These are phyloP conservation scores for Boletus insuetus DNA, from an alignment of 768 basidiomycete species.

Conservation along the genomic window DNA sequence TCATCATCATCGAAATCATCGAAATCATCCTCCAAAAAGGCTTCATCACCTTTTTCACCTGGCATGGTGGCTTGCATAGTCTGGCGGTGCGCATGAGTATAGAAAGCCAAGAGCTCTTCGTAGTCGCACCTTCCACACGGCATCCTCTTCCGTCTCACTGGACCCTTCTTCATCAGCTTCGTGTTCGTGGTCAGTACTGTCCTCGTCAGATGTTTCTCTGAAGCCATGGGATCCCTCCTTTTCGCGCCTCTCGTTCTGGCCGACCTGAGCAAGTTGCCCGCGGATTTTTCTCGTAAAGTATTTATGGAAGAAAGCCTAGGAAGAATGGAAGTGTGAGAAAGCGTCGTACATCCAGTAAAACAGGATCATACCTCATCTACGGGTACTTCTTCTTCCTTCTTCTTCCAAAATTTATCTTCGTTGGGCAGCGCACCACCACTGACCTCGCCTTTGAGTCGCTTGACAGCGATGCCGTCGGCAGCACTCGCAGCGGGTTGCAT, in stretches of 20 bases:
- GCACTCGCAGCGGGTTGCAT: slow-evolving; percentile 91
- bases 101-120: neutral
- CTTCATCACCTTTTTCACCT: slow-evolving; percentile 48
- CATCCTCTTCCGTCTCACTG: slow-evolving; percentile 58
- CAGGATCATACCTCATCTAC: slow-evolving; percentile 69
- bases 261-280: slow-evolving; percentile 46
- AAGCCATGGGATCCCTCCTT: slow-evolving; percentile 24
- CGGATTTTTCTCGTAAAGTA: slow-evolving; percentile 77
- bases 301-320: slow-evolving; percentile 85
- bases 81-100: slow-evolving; percentile 37
- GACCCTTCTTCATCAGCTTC: slow-evolving; percentile 40
- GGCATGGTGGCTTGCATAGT: slow-evolving; percentile 91
- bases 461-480: slow-evolving; percentile 63
- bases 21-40: slow-evolving; percentile 38
- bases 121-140: slow-evolving; percentile 80
- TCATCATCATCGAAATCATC: slow-evolving; percentile 22
- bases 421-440: slow-evolving; percentile 57
- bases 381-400: slow-evolving; percentile 67
- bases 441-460: slow-evolving; percentile 63
- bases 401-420: slow-evolving; percentile 70
- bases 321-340: neutral
- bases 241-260: slow-evolving; percentile 30
- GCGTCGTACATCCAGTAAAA: neutral
- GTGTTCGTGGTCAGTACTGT: slow-evolving; percentile 22
- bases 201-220: slow-evolving; percentile 19